Evolutionary conservation across 371 early-diverging fungal genomes (phyloP), one percentile per base, ranked within the genome.

Genomic region (Cokeromyces recurvatus): DNA sequence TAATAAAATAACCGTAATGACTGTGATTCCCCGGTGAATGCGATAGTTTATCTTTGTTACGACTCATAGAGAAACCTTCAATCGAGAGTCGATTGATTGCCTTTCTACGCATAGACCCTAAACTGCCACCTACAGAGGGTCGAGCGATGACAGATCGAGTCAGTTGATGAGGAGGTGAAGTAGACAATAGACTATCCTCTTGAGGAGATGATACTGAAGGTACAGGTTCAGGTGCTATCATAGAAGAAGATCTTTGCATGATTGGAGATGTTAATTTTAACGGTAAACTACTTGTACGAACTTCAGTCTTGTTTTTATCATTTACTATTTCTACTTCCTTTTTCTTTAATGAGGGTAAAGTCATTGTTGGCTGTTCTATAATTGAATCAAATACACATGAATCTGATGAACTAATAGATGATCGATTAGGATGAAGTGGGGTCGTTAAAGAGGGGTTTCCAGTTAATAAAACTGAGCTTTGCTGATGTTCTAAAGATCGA

Each of bases 81-180:
- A 64, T 53, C 9, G 69, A 69, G 4, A 64, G 16, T 31, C 69
- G 57, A 42, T 65, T 59, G 0, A 37, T 49, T 20, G 59, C 48
- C 23, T 63, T 67, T 43, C 57, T 59, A 5, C 65, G 62, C 35
- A 69, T 56, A 7, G 61, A 61, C 1, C 59, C 62, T 29, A 68
- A 46, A 3, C 60, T 55, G n/a, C 43, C 35, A 1, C 22, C 22
- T 16, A 51, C 34, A 11, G 48, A 46, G 20, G 57, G 52, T 15
- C 57, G 22, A 24, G 32, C 39, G 3, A 50, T 10, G 1, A 51
- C 37, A 2, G 32, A 22, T 15, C 6, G 44, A 24, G 31, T n/a
- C 5, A 38, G 15, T 15, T 17, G 15, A 15, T 3, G 37, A 2
- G 15, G 47, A 20, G 14, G 38, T 14, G 17, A 25, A 12, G 23